Percentiles rank a stretch among this genome's conserved stretches.
phyloP scores from a whole-genome alignment of 164 flowering plant genomes.

The Stephania japonica region DNA sequence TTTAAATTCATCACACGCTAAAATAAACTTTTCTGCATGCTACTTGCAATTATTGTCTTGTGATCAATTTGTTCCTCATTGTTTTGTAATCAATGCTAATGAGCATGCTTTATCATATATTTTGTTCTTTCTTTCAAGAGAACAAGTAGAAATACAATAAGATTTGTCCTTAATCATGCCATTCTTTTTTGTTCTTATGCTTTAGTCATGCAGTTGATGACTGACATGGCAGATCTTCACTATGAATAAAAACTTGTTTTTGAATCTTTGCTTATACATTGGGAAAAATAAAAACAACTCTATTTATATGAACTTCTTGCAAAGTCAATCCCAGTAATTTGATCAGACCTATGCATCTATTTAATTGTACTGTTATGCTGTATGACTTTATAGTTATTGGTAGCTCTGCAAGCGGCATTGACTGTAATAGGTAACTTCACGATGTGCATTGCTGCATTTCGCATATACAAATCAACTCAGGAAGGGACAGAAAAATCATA shows the following conservation, averaged over 20 bases:
- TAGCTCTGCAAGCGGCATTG: constrained; percentile 91
- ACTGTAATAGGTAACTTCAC: constrained; percentile 88
- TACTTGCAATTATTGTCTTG: neutral
- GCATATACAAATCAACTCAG: constrained; percentile 59
- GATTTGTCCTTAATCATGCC: no score
- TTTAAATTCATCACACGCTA: neutral
- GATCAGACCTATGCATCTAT: no score
- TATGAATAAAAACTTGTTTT: no score
- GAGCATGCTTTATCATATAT: neutral
- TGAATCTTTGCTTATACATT: neutral
- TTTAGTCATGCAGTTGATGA: neutral
- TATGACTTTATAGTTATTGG: constrained; percentile 49
- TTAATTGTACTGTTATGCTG: neutral
- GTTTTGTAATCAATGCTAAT: neutral
- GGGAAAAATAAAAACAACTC: no score
- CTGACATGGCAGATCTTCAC: neutral
- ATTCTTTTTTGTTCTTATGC: neutral
- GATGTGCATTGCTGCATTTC: constrained; percentile 89
- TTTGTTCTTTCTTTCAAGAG: no score
- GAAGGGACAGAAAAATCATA: constrained; percentile 33
- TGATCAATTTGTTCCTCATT: neutral
- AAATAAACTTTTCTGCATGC: neutral
- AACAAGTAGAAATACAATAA: no score
- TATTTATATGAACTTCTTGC: no score
- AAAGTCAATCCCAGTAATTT: no score